Evolutionary conservation across 371 early-diverging fungal genomes (phyloP).

Genomic region (Mucor circinelloides): DNA sequence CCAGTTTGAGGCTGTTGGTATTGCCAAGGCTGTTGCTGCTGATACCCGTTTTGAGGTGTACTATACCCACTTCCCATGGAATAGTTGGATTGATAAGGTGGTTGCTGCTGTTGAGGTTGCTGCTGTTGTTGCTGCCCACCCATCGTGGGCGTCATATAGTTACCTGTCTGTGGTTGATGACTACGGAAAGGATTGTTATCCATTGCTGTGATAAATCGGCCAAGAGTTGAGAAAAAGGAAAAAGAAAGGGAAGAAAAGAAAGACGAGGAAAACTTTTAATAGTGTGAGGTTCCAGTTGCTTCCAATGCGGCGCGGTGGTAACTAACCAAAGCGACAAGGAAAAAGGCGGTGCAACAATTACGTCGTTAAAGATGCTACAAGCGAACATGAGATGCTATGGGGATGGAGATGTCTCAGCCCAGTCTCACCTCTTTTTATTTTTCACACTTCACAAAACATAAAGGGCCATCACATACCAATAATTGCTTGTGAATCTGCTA

Average conservation of each 20-base stretch:
- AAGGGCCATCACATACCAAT: too few relatives aligned
- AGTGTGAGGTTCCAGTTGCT: not conserved
- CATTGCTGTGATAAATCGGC: conserved; percentile 13
- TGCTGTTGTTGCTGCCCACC: not conserved
- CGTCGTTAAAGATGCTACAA: not conserved
- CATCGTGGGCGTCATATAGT: not conserved
- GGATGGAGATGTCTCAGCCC: not conserved
- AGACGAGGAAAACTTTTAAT: conserved; percentile 1
- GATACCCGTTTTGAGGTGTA: not conserved
- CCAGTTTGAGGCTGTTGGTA: conserved; percentile 6
- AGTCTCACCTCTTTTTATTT: too few relatives aligned
- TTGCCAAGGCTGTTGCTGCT: conserved; percentile 19
- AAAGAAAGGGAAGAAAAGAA: conserved; percentile 2
- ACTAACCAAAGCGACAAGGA: not conserved
- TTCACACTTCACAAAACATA: too few relatives aligned
- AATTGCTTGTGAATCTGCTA: too few relatives aligned
- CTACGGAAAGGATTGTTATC: conserved; percentile 43
- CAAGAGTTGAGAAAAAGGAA: not conserved
- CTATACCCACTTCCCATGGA: not conserved
- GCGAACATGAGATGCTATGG: not conserved
- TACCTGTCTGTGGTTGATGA: conserved; percentile 11
- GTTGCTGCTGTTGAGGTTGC: not conserved
- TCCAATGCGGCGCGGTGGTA: not conserved
- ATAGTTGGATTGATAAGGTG: not conserved
- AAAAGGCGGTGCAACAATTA: not conserved